Percentiles rank a stretch among this genome's conserved stretches.
Conservation (phyloP, 2,329 filamentous ascomycete genomes). For the Blastomyces parvus region DNA sequence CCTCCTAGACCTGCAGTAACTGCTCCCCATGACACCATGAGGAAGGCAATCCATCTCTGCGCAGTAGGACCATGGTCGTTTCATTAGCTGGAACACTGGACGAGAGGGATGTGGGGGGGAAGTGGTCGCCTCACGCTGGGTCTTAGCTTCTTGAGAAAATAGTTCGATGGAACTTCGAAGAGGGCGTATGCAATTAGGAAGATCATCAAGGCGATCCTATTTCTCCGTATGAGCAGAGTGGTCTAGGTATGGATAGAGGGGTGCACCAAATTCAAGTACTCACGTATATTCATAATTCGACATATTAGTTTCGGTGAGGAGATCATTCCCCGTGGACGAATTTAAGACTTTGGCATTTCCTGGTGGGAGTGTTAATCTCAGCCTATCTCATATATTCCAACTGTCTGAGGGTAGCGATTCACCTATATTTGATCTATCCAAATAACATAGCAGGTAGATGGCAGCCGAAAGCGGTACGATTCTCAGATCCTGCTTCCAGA, state of each 20-base stretch:
- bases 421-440: conserved; percentile 60
- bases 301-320: conserved; percentile 54
- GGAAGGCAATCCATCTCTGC: conserved; percentile 40
- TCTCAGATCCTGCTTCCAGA: conserved; percentile 52
- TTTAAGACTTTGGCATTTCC: conserved; percentile 59
- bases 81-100: background rate
- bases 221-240: conserved; percentile 9
- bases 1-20: conserved; percentile 42
- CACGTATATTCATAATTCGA: conserved; percentile 51
- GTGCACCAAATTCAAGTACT: conserved; percentile 9
- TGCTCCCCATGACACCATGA: conserved; percentile 43
- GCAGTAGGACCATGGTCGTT: conserved; percentile 9
- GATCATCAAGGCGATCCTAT: conserved; percentile 39
- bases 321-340: conserved; percentile 49
- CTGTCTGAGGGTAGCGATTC: conserved; percentile 5
- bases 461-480: conserved; percentile 55
- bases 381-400: background rate
- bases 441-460: conserved; percentile 59
- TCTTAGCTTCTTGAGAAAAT: conserved; percentile 40
- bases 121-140: conserved; percentile 28
- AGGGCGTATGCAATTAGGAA: conserved; percentile 42
- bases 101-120: background rate
- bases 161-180: conserved; percentile 44
- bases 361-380: conserved; percentile 11
- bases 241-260: background rate